Base-by-base conservation (phyloP, 2,329 filamentous ascomycete genomes). In the Ophiocordyceps polyrhachis-furcata region DNA sequence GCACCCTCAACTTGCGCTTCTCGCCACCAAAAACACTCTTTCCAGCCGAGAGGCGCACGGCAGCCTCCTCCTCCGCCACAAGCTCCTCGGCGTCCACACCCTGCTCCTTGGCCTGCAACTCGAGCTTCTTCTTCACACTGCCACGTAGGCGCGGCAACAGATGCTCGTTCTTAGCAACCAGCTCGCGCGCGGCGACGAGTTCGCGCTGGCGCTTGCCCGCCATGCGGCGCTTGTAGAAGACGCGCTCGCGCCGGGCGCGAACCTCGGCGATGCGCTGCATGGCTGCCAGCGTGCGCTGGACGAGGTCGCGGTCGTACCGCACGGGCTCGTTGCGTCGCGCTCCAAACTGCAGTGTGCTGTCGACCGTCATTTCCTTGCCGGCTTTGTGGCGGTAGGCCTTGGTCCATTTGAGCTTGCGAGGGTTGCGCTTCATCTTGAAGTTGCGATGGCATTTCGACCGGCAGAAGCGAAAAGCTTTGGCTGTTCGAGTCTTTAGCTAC, bases 371-470 rank as follows among this genome's bases (percentile, higher is more conserved):
- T 60, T 79, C 73, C 69, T 87, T 93, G 68, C 85, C 85, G 47
- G 83, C 81, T 17, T 61, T 61, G 60, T 81, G 81, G 58, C 87
- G 82, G 74, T 88, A 89, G 44, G 85, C 79, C 72, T 95, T 94
- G 50, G 89, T 95, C 91, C 89, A 95, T 66, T 87, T 91, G 55
- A 96, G 76, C 66, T 95, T 94, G 62, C 89, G 80, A 32, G 89
- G 88, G 68, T 96, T 95, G 53, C 91, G 81, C 82, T 94, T 94
- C 85, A 93, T 93, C 68, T 93, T 91, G 76, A 93, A 93, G 63
- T 79, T 81, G 56, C 69, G 68, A 60, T 74, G 73, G 61, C 73
- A 76, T 62, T 76, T 73, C 54, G 63, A 70, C 46, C 70, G 63
- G 58, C 74, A 79, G 62, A 79, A 79, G 46, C 73, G 63, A 54